Conservation (phyloP, 345 rosid species). For the Sonneratia alba region DNA sequence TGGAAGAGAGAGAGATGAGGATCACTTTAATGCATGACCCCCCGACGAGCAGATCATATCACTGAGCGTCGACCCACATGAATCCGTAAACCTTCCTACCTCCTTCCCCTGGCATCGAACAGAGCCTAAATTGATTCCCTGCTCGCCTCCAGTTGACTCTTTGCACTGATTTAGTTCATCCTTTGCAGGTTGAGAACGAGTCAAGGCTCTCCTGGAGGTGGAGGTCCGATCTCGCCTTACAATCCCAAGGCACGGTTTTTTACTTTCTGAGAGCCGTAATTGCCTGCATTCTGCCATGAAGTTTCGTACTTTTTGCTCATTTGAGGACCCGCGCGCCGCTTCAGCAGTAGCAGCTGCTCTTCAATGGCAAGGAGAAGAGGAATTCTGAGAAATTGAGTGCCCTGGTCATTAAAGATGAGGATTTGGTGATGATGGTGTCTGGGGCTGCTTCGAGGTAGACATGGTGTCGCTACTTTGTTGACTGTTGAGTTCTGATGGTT, state of each 20-base stretch:
- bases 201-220: constrained; percentile 92
- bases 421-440: constrained; percentile 87
- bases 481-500: not conserved
- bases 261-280: not conserved
- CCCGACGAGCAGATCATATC: constrained; percentile 72
- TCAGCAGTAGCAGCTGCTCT: constrained; percentile 81
- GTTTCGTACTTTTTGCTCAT: not conserved
- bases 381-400: constrained; percentile 71
- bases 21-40: constrained; percentile 72
- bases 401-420: constrained; percentile 81
- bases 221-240: constrained; percentile 43
- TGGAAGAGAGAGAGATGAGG: constrained; percentile 37
- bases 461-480: no score
- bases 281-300: not conserved
- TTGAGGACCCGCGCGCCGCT: constrained; percentile 72
- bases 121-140: constrained; percentile 9
- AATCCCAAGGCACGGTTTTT: not conserved
- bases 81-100: constrained; percentile 31
- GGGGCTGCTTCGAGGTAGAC: constrained; percentile 5
- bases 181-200: constrained; percentile 63
- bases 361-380: constrained; percentile 71
- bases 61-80: constrained; percentile 75
- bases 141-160: not conserved
- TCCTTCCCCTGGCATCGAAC: constrained; percentile 16
- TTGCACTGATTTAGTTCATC: not conserved